Conservation (phyloP, 495 filamentous ascomycete genomes). For the Bryoglossum gracile region DNA sequence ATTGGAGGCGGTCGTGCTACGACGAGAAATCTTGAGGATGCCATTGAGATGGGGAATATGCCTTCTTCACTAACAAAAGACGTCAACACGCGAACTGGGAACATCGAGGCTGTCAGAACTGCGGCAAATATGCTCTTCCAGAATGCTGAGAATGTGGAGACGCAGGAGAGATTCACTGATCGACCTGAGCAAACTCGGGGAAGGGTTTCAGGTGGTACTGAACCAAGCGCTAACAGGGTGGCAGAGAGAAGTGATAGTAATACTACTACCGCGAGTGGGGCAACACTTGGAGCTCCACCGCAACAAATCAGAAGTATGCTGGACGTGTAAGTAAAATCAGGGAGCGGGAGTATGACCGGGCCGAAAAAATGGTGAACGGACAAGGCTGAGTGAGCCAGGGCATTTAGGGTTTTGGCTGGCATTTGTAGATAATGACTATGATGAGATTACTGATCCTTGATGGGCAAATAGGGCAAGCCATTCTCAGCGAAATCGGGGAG, state of each 20-base stretch:
- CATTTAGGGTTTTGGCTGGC: too few species aligned
- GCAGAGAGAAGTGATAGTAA: background rate
- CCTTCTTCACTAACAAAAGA: conserved; percentile 15
- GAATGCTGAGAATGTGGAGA: background rate
- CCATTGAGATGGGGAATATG: conserved; percentile 38
- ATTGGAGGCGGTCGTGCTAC: conserved; percentile 43
- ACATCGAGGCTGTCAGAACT: background rate
- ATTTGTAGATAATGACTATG: too few species aligned
- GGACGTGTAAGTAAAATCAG: conserved; percentile 44
- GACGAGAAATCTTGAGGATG: conserved; percentile 29
- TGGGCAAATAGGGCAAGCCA: too few species aligned
- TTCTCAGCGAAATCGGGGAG: too few species aligned
- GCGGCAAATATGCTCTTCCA: conserved; percentile 8
- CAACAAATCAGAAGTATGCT: conserved; percentile 53
- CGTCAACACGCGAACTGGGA: background rate
- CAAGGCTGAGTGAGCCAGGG: too few species aligned
- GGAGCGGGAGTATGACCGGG: too few species aligned
- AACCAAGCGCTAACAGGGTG: background rate
- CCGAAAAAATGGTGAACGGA: too few species aligned
- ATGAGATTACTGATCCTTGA: too few species aligned
- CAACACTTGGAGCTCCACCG: conserved; percentile 24
- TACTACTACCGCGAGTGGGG: background rate
- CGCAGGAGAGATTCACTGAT: conserved; percentile 8
- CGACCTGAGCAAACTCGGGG: background rate
- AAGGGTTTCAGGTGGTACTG: background rate